A percentile compares a stretch with the other conserved stretches of the same genome.
phyloP scores from a whole-genome alignment of 371 early-diverging fungal species.

The Batrachochytrium dendrobatidis region DNA sequence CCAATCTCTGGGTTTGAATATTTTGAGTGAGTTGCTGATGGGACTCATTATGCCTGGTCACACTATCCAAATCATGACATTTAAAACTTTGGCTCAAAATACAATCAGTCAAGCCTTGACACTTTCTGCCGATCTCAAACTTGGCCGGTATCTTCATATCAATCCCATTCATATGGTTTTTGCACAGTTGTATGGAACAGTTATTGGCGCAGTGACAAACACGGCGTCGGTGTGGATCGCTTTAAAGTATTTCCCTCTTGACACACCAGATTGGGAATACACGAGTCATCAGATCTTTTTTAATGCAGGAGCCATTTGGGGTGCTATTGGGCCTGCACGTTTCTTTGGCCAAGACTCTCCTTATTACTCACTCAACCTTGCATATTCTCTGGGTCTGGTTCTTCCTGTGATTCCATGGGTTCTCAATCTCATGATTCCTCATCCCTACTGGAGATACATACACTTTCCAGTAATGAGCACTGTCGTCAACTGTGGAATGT shows the following conservation, averaged over 20 bases:
- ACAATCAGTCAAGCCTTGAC: conserved; percentile 23
- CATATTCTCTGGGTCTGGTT: conserved; percentile 41
- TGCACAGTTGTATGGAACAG: conserved; percentile 22
- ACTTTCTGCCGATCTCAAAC: conserved; percentile 31
- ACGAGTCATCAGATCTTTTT: conserved; percentile 35
- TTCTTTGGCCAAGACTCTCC: conserved; percentile 38
- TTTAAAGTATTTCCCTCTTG: too few relatives aligned
- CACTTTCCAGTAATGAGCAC: background rate
- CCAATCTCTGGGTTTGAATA: conserved; percentile 24
- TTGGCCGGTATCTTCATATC: conserved; percentile 41
- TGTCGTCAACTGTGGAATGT: background rate
- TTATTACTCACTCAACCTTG: conserved; percentile 27
- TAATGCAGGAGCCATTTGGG: conserved; percentile 57
- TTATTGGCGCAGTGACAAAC: conserved; percentile 18
- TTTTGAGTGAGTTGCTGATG: conserved; percentile 33
- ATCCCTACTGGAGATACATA: background rate
- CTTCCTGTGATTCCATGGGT: conserved; percentile 40
- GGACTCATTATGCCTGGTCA: conserved; percentile 28
- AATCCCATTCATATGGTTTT: conserved; percentile 24
- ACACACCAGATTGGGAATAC: conserved; percentile 4
- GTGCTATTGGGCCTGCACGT: conserved; percentile 43
- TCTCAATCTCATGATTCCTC: conserved; percentile 28
- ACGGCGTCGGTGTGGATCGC: conserved; percentile 10
- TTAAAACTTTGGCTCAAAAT: conserved; percentile 31
- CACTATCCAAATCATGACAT: conserved; percentile 32